Base-by-base conservation (phyloP, 2,329 filamentous ascomycete species). In the Aureobasidium zeae region DNA sequence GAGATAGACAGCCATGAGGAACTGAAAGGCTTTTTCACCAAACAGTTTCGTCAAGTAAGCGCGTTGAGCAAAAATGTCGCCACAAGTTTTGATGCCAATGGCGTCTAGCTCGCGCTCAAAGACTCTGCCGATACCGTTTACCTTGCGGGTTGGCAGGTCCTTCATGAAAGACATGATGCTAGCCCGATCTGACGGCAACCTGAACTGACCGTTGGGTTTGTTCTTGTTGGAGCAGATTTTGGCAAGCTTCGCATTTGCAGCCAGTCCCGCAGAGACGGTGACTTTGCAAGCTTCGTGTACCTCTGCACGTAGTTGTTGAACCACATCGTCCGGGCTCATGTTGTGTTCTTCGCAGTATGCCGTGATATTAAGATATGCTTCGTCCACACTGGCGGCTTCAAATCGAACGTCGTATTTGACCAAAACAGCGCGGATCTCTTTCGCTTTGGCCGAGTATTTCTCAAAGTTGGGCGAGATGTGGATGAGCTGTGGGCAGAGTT, bases 161-260 rank as follows among this genome's bases (percentile, higher is more conserved):
- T 74, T 72, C 83, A 96, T 94, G 57, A 95, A 96, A 0, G 72
- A 66, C 74, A 96, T 79, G 48, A 98, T 86, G 1, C 77, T 72
- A 19, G 68, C 65, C 8, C 88, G 74, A 29, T 94, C 81, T 41
- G 73, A 83, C 0, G 81, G 73, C 2, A 96, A 68, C 8, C 76
- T 65, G 53, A 83, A 96, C 57, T 96, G 91, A 0, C 91, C 91
- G 54, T 98, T 94, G 0, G 91, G 91, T 58, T 98, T 98, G 63
- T 96, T 95, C 61, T 83, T 77, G 58, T 98, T 95, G 13, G 86
- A 94, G 54, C 83, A 86, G 22, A 98, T 94, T 63, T 98, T 98
- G 21, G 91, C 89, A 11, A 98, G 71, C 57, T 87, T 89, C 0
- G 88, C 81, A 60, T 98, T 98, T 1, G 86, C 83, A 1, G 87